These are phyloP conservation scores for Sporothrix luriei DNA, from an alignment of 2,329 filamentous ascomycete genomes.

Conservation along the genomic window DNA sequence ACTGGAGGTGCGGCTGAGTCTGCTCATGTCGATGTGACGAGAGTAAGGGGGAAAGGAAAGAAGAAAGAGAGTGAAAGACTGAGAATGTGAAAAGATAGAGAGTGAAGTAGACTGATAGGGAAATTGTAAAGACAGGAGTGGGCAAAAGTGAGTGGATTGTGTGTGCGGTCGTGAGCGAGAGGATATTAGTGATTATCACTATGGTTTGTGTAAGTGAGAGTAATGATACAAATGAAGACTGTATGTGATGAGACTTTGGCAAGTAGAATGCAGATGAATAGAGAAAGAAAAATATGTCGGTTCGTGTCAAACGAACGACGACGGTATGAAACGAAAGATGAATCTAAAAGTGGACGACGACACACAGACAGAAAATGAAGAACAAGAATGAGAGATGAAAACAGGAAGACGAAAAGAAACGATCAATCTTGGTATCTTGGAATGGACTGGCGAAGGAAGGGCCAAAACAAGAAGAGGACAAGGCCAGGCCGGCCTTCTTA, in stretches of 20 bases:
- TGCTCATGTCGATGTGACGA: constrained; percentile 39
- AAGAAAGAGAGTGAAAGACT: not conserved
- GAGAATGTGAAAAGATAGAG: too few species aligned
- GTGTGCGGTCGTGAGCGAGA: constrained; percentile 16
- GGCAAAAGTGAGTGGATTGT: constrained; percentile 8
- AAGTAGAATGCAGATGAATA: not conserved
- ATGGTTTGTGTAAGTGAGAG: constrained; percentile 2
- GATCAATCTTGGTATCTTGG: constrained; percentile 29
- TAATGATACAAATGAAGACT: not conserved
- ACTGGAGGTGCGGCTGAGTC: constrained; percentile 40
- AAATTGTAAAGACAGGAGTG: not conserved
- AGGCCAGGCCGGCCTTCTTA: constrained; percentile 39
- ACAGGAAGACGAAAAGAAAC: constrained; percentile 38
- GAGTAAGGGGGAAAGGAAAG: not conserved
- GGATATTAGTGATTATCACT: constrained; percentile 23
- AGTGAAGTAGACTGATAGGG: not conserved
- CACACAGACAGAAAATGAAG: not conserved
- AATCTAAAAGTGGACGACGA: constrained; percentile 36
- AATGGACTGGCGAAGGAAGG: not conserved
- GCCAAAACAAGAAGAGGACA: constrained; percentile 40
- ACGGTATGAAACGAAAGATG: constrained; percentile 32
- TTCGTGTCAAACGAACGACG: constrained; percentile 51
- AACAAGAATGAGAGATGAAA: constrained; percentile 29
- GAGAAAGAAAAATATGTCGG: constrained; percentile 32
- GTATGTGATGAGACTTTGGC: not conserved